Evolutionary conservation across 1,139 yeast genomes (phyloP).

Genomic region (Saccharomyces hybrid): DNA sequence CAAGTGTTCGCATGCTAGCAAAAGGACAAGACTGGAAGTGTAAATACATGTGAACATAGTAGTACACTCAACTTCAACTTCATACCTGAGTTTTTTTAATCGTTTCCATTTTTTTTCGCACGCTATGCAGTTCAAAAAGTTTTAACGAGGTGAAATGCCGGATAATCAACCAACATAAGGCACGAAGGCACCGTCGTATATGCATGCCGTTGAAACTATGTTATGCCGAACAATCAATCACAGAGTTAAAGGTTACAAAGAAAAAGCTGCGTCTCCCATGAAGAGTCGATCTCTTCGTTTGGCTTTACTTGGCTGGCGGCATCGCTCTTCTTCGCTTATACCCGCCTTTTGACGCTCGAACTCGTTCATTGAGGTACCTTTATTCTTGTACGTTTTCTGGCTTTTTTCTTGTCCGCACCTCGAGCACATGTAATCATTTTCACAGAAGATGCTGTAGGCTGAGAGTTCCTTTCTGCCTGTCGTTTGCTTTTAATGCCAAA

Average conservation of each 20-base stretch:
- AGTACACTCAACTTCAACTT: no score
- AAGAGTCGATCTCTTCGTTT: background rate
- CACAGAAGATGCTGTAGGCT: background rate
- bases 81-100: background rate
- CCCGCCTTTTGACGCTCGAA: background rate
- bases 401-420: background rate
- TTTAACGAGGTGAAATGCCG: background rate
- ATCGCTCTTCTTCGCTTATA: background rate
- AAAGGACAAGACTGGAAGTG: background rate
- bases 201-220: background rate
- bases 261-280: background rate
- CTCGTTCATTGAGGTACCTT: background rate
- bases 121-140: background rate
- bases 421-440: background rate
- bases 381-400: background rate
- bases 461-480: background rate
- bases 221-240: background rate
- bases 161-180: background rate
- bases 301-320: background rate
- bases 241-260: background rate
- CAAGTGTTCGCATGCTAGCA: no score
- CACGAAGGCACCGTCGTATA: background rate
- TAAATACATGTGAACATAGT: background rate
- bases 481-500: background rate
- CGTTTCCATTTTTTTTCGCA: background rate